Base-by-base conservation (phyloP, 1,139 yeast species). In the Hanseniaspora gamundiae region DNA sequence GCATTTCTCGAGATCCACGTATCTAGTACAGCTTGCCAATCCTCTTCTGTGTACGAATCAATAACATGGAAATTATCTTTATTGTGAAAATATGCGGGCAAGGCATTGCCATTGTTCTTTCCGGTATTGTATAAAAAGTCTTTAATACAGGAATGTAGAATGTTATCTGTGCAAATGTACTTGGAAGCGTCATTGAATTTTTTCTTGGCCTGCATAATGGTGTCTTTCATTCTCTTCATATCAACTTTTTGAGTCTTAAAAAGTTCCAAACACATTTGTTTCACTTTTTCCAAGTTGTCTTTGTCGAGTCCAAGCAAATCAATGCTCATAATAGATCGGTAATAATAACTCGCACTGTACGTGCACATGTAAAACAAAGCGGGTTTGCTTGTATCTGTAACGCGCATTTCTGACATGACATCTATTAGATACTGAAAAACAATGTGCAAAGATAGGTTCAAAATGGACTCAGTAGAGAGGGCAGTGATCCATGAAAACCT, bases 51-150 rank as follows among this genome's bases (percentile, higher is more conserved):
- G 50, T 42, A 91, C 66, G 0, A 52, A 60, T 21, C 82, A 84
- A 59, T 71, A 84, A 48, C 80, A 93, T 9, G 62, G 56, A 44
- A 84, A 65, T 44, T 72, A 70, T 46, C 72, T 70, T 26, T 77
- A 55, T 71, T 82, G 75, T 22, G 64, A 61, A 19, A 65, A 60
- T 48, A 88, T 64, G 45, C 77, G 78, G n/a, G n/a, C n/a, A n/a
- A n/a, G n/a, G n/a, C n/a, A n/a, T n/a, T n/a, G n/a, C 73, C 60
- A 1, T 84, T 85, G 46, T 76, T 74, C 2, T 60, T 59, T 27
- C 74, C 65, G 35, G 51, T 48, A 41, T 95, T 95, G 55, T 91
- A 91, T n/a, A 86, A 60, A 57, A 86, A 88, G 54, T 84, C 94
- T 33, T 71, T 69, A 41, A 86, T 81, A 7, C 91, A 85, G 9